Conservation (phyloP, 768 basidiomycete species). For the Boletus patriciae region DNA sequence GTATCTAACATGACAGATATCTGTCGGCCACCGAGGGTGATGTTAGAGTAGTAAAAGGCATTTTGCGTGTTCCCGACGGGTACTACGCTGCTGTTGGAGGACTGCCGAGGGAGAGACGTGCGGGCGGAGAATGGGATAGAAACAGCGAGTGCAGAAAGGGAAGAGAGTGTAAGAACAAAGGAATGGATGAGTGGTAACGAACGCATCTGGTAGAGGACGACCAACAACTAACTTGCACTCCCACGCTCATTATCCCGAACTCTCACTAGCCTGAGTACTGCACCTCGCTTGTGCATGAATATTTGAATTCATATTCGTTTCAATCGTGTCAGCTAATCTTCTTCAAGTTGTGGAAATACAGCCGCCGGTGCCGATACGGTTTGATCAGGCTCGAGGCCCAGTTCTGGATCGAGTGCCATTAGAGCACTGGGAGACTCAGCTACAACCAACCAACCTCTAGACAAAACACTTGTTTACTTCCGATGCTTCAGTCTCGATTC, state of each 20-base stretch:
- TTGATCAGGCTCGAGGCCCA: slow-evolving; percentile 62
- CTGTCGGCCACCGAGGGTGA: slow-evolving; percentile 60
- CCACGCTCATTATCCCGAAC: too few relatives aligned
- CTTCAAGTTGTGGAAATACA: slow-evolving; percentile 16
- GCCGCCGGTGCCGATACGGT: slow-evolving; percentile 29
- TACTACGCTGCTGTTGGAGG: slow-evolving; percentile 30
- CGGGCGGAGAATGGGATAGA: slow-evolving; percentile 34
- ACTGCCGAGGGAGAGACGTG: slow-evolving; percentile 25
- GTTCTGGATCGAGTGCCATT: slow-evolving; percentile 53
- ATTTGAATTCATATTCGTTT: neutral
- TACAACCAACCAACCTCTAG: slow-evolving; percentile 54
- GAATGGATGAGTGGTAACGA: slow-evolving; percentile 24
- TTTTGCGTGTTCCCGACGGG: slow-evolving; percentile 66
- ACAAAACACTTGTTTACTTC: slow-evolving; percentile 58
- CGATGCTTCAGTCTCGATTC: slow-evolving; percentile 55
- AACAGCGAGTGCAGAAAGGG: slow-evolving; percentile 27
- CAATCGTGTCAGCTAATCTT: slow-evolving; percentile 1
- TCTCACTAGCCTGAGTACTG: too few relatives aligned
- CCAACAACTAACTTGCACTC: too few relatives aligned
- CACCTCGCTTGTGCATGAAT: too few relatives aligned
- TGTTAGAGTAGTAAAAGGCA: slow-evolving; percentile 69
- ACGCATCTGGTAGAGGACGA: slow-evolving; percentile 15
- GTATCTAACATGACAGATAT: slow-evolving; percentile 72
- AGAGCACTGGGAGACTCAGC: slow-evolving; percentile 34
- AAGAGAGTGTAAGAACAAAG: slow-evolving; percentile 21